Evolutionary conservation across 495 filamentous ascomycete genomes (phyloP).

Genomic region (Daldinia bambusicola): DNA sequence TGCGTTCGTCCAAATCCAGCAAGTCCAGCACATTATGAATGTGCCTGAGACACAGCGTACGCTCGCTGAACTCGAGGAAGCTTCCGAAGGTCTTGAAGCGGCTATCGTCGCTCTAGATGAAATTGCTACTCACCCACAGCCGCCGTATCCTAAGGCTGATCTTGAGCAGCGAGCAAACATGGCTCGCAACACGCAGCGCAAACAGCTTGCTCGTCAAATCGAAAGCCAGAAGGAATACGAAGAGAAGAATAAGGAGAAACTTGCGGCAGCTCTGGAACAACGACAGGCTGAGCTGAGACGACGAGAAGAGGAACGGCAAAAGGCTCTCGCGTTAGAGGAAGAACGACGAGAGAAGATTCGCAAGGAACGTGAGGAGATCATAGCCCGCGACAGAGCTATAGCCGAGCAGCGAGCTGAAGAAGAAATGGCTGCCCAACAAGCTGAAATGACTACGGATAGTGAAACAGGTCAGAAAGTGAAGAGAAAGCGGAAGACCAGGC

Average conservation of each 20-base stretch:
- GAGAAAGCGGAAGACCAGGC: conserved; percentile 68
- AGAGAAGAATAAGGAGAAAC: conserved; percentile 86
- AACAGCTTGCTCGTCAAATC: conserved; percentile 85
- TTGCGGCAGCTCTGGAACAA: conserved; percentile 75
- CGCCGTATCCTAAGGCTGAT: conserved; percentile 89
- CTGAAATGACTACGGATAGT: conserved; percentile 76
- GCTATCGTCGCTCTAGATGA: conserved; percentile 84
- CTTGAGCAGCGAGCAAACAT: conserved; percentile 96
- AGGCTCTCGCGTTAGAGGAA: conserved; percentile 70
- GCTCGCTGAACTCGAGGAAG: conserved; percentile 79
- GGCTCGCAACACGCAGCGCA: conserved; percentile 91
- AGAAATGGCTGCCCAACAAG: conserved; percentile 72
- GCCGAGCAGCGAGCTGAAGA: conserved; percentile 77
- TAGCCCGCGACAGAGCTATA: conserved; percentile 76
- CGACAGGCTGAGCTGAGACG: conserved; percentile 79
- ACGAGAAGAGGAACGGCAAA: conserved; percentile 76
- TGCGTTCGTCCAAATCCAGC: conserved; percentile 94
- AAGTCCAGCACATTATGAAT: conserved; percentile 81
- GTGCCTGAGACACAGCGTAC: conserved; percentile 80
- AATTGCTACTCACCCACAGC: conserved; percentile 81
- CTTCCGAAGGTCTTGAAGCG: conserved; percentile 84
- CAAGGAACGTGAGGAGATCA: conserved; percentile 81
- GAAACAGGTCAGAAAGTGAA: conserved; percentile 83
- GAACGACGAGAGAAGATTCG: conserved; percentile 80
- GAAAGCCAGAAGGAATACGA: conserved; percentile 91